Evolutionary conservation across 2,329 filamentous ascomycete species (phyloP).

Genomic region (Aciculosporium take): DNA sequence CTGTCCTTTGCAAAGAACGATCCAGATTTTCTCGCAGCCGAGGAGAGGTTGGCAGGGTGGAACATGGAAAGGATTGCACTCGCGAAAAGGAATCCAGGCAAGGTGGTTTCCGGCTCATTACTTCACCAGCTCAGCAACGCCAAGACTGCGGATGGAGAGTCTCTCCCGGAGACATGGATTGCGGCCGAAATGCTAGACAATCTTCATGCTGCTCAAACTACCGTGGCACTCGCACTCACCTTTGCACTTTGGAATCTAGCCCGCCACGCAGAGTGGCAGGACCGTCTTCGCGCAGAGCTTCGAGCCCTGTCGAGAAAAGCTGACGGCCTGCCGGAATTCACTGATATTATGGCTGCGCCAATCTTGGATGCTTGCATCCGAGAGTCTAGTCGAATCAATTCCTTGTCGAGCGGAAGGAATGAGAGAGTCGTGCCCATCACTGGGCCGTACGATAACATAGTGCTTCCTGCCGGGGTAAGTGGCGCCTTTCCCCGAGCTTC

Average conservation of each 20-base stretch:
- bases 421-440: constrained; percentile 4
- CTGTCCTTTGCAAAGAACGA: neutral
- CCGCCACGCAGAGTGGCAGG: constrained; percentile 1
- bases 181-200: constrained; percentile 5
- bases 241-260: constrained; percentile 5
- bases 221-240: constrained; percentile 3
- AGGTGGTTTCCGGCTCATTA: constrained; percentile 1
- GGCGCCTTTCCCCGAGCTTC: neutral
- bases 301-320: neutral
- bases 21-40: constrained; percentile 2
- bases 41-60: constrained; percentile 4
- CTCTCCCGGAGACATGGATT: neutral
- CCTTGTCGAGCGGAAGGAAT: constrained; percentile 4
- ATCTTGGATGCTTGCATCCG: constrained; percentile 3
- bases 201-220: constrained; percentile 5
- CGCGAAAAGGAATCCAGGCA: neutral
- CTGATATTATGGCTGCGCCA: constrained; percentile 2
- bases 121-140: constrained; percentile 1
- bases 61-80: constrained; percentile 1
- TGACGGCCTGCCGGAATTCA: constrained; percentile 1
- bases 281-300: constrained; percentile 1
- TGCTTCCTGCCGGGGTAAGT: constrained; percentile 4
- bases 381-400: constrained; percentile 1
- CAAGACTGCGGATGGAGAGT: constrained; percentile 1
- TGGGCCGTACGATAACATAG: neutral